phyloP scores from a whole-genome alignment of 2,329 filamentous ascomycete genomes.

The Sporothrix inflata region DNA sequence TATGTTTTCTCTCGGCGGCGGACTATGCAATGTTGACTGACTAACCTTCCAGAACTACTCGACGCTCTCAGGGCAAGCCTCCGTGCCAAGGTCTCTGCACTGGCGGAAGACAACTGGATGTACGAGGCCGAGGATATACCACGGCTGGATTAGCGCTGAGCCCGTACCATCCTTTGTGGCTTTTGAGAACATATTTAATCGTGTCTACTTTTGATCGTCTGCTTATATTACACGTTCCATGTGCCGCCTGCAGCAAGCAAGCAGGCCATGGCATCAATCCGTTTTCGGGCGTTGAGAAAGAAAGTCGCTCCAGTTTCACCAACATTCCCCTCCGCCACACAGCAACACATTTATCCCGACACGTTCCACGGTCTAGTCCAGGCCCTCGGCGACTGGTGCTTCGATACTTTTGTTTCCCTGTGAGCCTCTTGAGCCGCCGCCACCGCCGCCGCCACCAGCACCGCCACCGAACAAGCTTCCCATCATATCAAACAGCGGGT shows the following conservation, averaged over 20 bases:
- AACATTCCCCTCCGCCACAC: background rate
- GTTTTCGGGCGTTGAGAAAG: background rate
- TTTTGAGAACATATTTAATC: background rate
- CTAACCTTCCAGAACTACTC: slow-evolving; percentile 61
- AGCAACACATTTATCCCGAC: background rate
- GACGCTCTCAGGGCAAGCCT: slow-evolving; percentile 71
- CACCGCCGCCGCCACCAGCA: slow-evolving; percentile 54
- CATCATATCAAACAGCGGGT: slow-evolving; percentile 98
- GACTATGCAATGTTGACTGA: background rate
- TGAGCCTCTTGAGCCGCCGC: slow-evolving; percentile 43
- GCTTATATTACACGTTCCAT: background rate
- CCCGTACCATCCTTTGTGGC: background rate
- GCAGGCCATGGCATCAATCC: background rate
- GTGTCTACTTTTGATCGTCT: background rate
- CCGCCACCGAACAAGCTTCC: slow-evolving; percentile 85
- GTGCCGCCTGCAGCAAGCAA: background rate
- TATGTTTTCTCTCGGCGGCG: slow-evolving; percentile 38
- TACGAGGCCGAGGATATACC: slow-evolving; percentile 70
- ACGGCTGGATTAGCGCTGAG: slow-evolving; percentile 39
- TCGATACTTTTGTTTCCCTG: slow-evolving; percentile 47
- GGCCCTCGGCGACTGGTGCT: slow-evolving; percentile 59
- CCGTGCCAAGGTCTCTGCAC: slow-evolving; percentile 69
- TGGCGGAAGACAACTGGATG: slow-evolving; percentile 90
- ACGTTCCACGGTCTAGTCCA: slow-evolving; percentile 52
- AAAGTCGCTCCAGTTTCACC: background rate